Conservation (phyloP, 2,329 filamentous ascomycete species). For the Claviceps humidiphila region DNA sequence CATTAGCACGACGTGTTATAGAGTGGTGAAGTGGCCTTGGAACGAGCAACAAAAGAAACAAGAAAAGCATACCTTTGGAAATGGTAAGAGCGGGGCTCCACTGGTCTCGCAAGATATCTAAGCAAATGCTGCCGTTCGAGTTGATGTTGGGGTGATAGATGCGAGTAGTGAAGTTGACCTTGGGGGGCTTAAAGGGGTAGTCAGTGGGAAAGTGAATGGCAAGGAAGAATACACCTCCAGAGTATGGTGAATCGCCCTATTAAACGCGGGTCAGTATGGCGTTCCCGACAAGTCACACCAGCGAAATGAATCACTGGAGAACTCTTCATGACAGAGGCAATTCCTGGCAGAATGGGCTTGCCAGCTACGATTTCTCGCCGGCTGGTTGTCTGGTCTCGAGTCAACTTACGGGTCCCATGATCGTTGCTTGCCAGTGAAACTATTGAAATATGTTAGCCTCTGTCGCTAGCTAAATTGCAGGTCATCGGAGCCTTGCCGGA, state of each 20-base stretch:
- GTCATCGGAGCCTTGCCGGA: background rate
- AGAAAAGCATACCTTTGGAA: constrained; percentile 66
- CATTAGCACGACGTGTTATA: constrained; percentile 1
- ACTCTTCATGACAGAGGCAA: background rate
- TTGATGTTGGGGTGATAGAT: constrained; percentile 99
- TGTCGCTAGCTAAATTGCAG: background rate
- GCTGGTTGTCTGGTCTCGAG: constrained; percentile 1
- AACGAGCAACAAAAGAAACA: background rate
- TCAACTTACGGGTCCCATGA: constrained; percentile 89
- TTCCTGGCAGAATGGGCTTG: background rate
- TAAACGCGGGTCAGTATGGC: constrained; percentile 14
- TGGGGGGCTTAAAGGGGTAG: constrained; percentile 99
- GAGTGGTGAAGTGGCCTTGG: too few relatives aligned
- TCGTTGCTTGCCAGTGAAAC: constrained; percentile 99
- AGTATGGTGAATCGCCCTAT: constrained; percentile 91
- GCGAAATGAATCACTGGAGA: background rate
- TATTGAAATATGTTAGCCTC: constrained; percentile 27
- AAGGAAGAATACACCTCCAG: constrained; percentile 97
- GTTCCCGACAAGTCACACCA: background rate
- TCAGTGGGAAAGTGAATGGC: constrained; percentile 98
- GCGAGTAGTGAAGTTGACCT: constrained; percentile 99
- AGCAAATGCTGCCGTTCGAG: constrained; percentile 97
- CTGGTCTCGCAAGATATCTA: constrained; percentile 97
- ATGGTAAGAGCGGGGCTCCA: constrained; percentile 98
- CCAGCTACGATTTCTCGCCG: background rate